Evolutionary conservation across 805 yeast genomes (phyloP).

Genomic region (Grigorovia jiainica): DNA sequence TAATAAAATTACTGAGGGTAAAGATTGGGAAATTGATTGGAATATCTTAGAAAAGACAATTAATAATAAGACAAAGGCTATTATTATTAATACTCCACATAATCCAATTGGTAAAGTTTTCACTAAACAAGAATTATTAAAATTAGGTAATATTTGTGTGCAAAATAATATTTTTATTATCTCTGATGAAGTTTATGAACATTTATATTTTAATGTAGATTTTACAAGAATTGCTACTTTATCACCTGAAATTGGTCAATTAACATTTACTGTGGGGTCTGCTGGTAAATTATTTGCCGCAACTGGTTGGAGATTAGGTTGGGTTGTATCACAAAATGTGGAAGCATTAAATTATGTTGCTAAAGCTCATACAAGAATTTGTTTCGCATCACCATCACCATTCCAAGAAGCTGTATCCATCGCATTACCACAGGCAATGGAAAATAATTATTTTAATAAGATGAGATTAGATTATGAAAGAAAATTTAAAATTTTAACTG

Average conservation of each 20-base stretch:
- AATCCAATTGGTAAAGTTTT: slow-evolving; percentile 93
- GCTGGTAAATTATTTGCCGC: slow-evolving; percentile 99
- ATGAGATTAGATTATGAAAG: slow-evolving; percentile 59
- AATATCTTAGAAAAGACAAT: slow-evolving; percentile 65
- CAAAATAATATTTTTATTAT: slow-evolving; percentile 73
- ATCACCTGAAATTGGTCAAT: slow-evolving; percentile 63
- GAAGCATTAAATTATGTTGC: slow-evolving; percentile 72
- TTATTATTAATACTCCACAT: slow-evolving; percentile 89
- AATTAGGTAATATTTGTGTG: slow-evolving; percentile 75
- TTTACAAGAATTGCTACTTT: slow-evolving; percentile 82
- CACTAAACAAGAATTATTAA: slow-evolving; percentile 59
- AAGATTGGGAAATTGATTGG: slow-evolving; percentile 83
- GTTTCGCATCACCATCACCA: slow-evolving; percentile 86
- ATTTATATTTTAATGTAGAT: slow-evolving; percentile 56
- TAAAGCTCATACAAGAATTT: slow-evolving; percentile 88
- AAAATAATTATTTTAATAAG: slow-evolving; percentile 55
- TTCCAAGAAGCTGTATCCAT: slow-evolving; percentile 85
- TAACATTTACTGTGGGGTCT: slow-evolving; percentile 87
- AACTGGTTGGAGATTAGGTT: slow-evolving; percentile 98
- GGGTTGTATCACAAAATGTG: slow-evolving; percentile 76
- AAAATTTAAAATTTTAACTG: slow-evolving; percentile 66
- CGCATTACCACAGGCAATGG: slow-evolving; percentile 55
- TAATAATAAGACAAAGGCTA: slow-evolving; percentile 67
- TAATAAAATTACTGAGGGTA: slow-evolving; percentile 56
- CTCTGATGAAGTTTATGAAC: slow-evolving; percentile 94